Conservation (phyloP, 2,329 filamentous ascomycete genomes). For the Talaromyces sp. region DNA sequence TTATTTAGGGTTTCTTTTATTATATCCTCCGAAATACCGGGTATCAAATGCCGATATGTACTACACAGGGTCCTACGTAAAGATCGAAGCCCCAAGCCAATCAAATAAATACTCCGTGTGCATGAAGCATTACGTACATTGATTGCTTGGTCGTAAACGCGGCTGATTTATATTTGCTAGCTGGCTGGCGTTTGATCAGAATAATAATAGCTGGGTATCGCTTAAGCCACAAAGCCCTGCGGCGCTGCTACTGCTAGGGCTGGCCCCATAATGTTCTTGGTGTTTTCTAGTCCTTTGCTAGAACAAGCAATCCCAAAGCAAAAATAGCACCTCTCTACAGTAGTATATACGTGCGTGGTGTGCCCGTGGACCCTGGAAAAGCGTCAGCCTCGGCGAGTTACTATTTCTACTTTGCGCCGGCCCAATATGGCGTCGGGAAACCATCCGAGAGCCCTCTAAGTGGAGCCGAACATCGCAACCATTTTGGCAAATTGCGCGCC, state of each 20-base stretch:
- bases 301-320: background rate
- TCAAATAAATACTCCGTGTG: too few relatives aligned
- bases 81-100: too few relatives aligned
- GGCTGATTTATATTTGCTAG: background rate
- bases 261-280: background rate
- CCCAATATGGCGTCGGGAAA: background rate
- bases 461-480: background rate
- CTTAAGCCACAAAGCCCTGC: background rate
- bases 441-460: background rate
- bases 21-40: background rate
- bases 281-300: background rate
- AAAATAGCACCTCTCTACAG: background rate
- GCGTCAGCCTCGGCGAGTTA: background rate
- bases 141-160: too few relatives aligned
- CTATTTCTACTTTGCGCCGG: background rate
- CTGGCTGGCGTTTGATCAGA: background rate
- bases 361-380: background rate
- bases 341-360: background rate
- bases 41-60: background rate
- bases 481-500: background rate
- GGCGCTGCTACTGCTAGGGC: background rate
- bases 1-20: background rate
- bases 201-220: background rate
- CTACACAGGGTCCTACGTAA: background rate
- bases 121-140: too few relatives aligned